Conservation (phyloP, 164 flowering plant species). For the Buxus sempervirens region DNA sequence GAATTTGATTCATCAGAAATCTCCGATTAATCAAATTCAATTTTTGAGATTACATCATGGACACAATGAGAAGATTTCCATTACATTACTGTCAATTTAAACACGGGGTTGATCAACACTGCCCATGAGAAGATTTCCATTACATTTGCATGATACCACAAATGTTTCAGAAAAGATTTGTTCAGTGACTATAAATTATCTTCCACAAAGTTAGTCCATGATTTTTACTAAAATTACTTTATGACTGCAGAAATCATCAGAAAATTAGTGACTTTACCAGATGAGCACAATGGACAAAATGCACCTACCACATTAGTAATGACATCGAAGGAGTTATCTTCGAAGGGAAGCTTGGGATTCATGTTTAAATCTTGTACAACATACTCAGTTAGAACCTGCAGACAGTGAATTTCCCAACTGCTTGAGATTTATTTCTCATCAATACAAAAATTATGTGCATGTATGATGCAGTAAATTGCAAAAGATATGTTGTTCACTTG, state of each 20-base stretch:
- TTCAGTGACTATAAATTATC: no score
- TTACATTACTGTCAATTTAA: no score
- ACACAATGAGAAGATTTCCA: no score
- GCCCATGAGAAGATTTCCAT: no score
- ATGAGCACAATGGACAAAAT: not conserved
- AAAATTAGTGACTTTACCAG: not conserved
- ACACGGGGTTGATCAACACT: no score
- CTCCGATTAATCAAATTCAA: no score
- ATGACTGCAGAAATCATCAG: not conserved
- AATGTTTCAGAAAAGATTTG: no score
- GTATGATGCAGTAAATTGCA: not conserved
- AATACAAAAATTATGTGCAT: not conserved
- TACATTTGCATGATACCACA: no score
- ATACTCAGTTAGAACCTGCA: constrained; percentile 83
- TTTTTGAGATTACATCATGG: no score
- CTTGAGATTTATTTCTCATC: not conserved
- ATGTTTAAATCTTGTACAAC: constrained; percentile 82
- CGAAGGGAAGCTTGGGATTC: constrained; percentile 83
- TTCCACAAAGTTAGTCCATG: no score
- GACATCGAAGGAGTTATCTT: constrained; percentile 76
- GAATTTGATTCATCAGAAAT: no score
- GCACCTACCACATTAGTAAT: constrained; percentile 84
- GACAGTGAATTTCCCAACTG: not conserved
- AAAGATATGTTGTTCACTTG: not conserved
- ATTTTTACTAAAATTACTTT: no score